These are phyloP conservation scores for Persicaria tinctoria DNA, from an alignment of 148 eudicot genomes.

Conservation along the genomic window DNA sequence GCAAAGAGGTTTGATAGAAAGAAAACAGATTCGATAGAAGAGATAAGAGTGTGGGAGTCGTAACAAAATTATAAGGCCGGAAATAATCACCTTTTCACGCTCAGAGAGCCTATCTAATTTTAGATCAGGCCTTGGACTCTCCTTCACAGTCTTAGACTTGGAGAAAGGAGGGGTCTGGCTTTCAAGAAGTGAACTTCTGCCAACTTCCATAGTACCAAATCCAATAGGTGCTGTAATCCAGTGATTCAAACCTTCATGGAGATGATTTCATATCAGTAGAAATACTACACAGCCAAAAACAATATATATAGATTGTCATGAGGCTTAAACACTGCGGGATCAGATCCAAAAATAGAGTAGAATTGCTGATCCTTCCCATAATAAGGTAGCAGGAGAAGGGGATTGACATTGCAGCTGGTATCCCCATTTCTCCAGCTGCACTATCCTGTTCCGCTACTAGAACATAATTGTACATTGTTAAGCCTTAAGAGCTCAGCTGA, in stretches of 20 bases:
- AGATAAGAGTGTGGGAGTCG: neutral
- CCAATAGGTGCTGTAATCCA: slow-evolving; percentile 50
- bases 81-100: slow-evolving; percentile 62
- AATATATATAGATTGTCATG: neutral
- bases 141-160: slow-evolving; percentile 62
- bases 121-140: slow-evolving; percentile 38
- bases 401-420: neutral
- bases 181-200: slow-evolving; percentile 34
- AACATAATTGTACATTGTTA: neutral
- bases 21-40: neutral
- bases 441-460: neutral
- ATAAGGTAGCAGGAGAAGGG: neutral
- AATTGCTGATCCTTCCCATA: neutral
- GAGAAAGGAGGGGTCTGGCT: slow-evolving; percentile 30
- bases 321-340: neutral
- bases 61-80: slow-evolving; percentile 5
- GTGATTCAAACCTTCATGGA: slow-evolving; percentile 51
- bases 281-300: neutral
- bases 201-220: slow-evolving; percentile 28
- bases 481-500: neutral
- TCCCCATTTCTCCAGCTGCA: neutral
- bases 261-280: slow-evolving; percentile 17
- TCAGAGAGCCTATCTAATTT: slow-evolving; percentile 71
- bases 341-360: neutral
- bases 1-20: neutral